These are phyloP conservation scores for Fraxinus pennsylvanica DNA, from an alignment of 257 asterid species.

Conservation along the genomic window DNA sequence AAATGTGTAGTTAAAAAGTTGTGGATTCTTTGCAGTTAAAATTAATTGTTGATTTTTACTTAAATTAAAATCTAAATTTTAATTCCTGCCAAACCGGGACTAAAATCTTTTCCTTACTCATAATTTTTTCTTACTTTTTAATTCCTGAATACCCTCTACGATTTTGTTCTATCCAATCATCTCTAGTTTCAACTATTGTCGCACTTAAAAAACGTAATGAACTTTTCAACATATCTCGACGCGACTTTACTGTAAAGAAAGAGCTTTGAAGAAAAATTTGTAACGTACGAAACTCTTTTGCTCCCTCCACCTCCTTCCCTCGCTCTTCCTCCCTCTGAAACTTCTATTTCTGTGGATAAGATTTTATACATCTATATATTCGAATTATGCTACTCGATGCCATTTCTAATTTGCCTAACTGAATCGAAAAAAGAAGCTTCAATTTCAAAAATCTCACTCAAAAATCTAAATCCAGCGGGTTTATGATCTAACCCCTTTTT, in stretches of 20 bases:
- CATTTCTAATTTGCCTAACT: slow-evolving; percentile 13
- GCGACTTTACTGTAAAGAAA: background rate
- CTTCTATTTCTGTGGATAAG: background rate
- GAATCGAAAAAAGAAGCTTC: slow-evolving; percentile 28
- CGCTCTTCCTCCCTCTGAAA: background rate
- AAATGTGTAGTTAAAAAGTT: too few species aligned
- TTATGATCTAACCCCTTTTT: background rate
- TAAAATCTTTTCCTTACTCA: too few species aligned
- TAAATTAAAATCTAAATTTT: too few species aligned
- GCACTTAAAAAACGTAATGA: background rate
- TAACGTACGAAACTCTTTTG: background rate
- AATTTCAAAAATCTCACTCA: slow-evolving; percentile 27
- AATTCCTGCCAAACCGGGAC: too few species aligned
- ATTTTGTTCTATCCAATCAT: background rate
- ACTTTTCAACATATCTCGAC: too few species aligned
- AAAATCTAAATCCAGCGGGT: slow-evolving; percentile 7
- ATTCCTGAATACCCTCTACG: background rate
- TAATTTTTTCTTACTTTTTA: too few species aligned
- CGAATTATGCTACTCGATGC: background rate
- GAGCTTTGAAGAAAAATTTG: background rate
- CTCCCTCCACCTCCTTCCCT: slow-evolving; percentile 14
- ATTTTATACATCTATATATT: background rate
- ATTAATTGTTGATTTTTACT: too few species aligned
- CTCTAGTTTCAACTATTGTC: background rate
- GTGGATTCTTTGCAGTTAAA: too few species aligned